Conservation (phyloP, 2,329 filamentous ascomycete species). For the Botrytis elliptica region DNA sequence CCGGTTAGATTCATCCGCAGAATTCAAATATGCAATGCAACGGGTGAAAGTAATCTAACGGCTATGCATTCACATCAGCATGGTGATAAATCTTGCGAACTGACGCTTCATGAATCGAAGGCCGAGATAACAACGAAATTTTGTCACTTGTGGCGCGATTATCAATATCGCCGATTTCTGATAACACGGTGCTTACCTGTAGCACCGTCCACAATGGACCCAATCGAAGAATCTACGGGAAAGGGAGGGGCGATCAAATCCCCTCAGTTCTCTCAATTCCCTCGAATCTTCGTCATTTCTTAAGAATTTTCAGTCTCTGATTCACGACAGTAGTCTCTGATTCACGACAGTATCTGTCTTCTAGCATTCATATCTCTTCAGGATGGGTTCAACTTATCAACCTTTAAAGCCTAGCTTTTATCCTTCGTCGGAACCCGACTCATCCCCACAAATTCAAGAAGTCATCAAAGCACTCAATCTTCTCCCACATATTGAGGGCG, state of each 20-base stretch:
- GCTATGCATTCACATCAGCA: neutral
- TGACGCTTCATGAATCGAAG: neutral
- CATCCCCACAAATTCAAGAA: constrained; percentile 39
- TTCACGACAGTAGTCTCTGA: neutral
- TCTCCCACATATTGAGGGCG: constrained; percentile 59
- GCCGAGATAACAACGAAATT: neutral
- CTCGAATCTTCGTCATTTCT: neutral
- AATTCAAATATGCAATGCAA: neutral
- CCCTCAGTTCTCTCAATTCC: neutral
- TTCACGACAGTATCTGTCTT: neutral
- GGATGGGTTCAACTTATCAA: constrained; percentile 13
- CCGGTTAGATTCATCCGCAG: neutral
- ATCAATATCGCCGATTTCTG: neutral
- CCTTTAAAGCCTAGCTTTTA: constrained; percentile 33
- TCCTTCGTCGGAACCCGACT: constrained; percentile 31
- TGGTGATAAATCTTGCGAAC: neutral
- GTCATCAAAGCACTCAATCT: constrained; percentile 50
- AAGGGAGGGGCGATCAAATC: neutral
- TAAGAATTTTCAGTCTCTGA: neutral
- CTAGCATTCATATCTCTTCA: neutral
- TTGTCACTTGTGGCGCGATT: neutral
- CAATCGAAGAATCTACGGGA: neutral
- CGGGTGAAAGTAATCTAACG: neutral
- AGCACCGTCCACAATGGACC: no score
- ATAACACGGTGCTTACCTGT: neutral